These are phyloP conservation scores for Aureobasidium sp. DNA, from an alignment of 2,329 filamentous ascomycete genomes.

Conservation along the genomic window DNA sequence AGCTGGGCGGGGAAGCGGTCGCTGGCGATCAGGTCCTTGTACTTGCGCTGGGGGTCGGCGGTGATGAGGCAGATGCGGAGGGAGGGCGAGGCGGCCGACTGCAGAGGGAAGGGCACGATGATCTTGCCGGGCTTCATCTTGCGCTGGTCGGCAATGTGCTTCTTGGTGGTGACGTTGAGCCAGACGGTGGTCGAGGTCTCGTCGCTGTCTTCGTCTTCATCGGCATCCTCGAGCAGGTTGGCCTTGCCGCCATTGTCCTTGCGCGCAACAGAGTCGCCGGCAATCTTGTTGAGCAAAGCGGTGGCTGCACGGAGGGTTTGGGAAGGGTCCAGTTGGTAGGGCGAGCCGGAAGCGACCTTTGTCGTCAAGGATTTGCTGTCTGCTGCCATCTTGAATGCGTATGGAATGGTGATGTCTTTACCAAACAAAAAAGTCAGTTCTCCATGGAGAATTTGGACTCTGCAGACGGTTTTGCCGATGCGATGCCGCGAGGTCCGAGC, in stretches of 20 bases:
- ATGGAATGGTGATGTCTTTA: not conserved
- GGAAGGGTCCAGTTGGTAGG: constrained; percentile 35
- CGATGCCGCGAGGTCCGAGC: not conserved
- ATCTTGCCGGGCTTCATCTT: constrained; percentile 80
- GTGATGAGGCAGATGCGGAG: constrained; percentile 77
- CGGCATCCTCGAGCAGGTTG: constrained; percentile 43
- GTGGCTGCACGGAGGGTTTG: constrained; percentile 51
- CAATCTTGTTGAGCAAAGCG: constrained; percentile 46
- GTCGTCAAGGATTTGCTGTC: constrained; percentile 29
- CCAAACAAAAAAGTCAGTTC: not conserved
- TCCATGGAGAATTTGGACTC: not conserved
- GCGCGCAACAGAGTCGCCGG: constrained; percentile 33
- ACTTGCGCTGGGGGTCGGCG: constrained; percentile 70
- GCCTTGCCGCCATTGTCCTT: constrained; percentile 41
- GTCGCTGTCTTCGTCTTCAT: constrained; percentile 37
- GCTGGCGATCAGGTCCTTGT: constrained; percentile 78
- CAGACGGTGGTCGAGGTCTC: constrained; percentile 47
- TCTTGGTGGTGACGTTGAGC: constrained; percentile 55
- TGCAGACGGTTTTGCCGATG: constrained; percentile 1
- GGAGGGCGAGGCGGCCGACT: constrained; percentile 38
- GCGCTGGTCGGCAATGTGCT: constrained; percentile 62
- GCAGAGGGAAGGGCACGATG: constrained; percentile 41
- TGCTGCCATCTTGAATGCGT: constrained; percentile 21
- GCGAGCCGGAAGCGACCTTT: constrained; percentile 25
- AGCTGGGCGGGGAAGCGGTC: constrained; percentile 47